phyloP scores from a whole-genome alignment of 345 rosid species.

The Camelina laxa region DNA sequence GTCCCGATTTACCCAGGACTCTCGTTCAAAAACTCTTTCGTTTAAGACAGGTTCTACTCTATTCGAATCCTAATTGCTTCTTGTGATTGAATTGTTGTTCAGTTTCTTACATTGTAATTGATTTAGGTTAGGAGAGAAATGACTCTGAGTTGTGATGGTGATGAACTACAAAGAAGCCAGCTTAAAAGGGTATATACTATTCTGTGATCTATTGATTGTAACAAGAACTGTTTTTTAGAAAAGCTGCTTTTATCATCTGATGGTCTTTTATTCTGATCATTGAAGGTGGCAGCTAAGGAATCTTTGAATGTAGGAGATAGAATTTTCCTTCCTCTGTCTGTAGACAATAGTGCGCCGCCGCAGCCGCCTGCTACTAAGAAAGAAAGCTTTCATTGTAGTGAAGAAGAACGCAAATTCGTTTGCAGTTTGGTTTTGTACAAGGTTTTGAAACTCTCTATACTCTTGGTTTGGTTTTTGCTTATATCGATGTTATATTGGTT shows the following conservation, averaged over 20 bases:
- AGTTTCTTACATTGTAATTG: constrained; percentile 17
- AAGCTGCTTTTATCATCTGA: constrained; percentile 37
- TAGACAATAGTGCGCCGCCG: constrained; percentile 39
- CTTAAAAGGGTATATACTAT: constrained; percentile 63
- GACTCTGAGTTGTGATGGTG: constrained; percentile 33
- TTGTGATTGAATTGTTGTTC: background rate
- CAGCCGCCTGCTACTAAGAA: constrained; percentile 45
- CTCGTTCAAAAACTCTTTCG: constrained; percentile 91
- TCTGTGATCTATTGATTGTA: background rate
- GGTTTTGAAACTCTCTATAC: constrained; percentile 51
- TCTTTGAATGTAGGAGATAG: constrained; percentile 70
- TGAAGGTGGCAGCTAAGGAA: constrained; percentile 85
- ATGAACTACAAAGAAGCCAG: constrained; percentile 45
- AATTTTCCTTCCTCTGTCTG: constrained; percentile 71
- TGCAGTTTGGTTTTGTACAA: constrained; percentile 71
- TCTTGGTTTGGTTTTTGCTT: background rate
- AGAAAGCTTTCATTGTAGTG: constrained; percentile 50
- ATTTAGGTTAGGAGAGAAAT: constrained; percentile 75
- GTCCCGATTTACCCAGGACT: constrained; percentile 83
- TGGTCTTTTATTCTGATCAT: constrained; percentile 32
- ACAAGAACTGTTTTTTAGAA: background rate
- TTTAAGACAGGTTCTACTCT: constrained; percentile 69
- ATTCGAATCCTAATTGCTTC: background rate
- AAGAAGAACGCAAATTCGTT: constrained; percentile 70
- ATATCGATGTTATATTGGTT: constrained; percentile 12